Percentiles rank a stretch among this genome's conserved stretches.
These are phyloP conservation scores for Suillus plorans DNA, from an alignment of 768 basidiomycete species.

Conservation along the genomic window DNA sequence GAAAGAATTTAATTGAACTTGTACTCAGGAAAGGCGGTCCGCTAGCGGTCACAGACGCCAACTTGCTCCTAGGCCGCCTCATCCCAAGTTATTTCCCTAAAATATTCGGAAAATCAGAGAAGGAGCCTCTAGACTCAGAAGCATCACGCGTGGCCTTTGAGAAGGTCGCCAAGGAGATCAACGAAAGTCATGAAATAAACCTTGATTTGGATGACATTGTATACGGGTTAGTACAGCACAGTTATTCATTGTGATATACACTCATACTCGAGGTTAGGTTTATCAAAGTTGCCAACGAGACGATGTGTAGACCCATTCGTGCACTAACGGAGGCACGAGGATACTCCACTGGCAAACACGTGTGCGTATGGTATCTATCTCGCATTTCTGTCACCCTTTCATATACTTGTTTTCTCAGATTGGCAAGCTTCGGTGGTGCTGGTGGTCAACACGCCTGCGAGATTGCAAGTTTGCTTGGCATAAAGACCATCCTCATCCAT, in stretches of 20 bases:
- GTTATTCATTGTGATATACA: not conserved
- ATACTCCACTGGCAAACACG: constrained; percentile 76
- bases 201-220: constrained; percentile 81
- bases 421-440: constrained; percentile 87
- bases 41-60: constrained; percentile 90
- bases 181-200: constrained; percentile 56
- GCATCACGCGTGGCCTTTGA: constrained; percentile 72
- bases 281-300: constrained; percentile 95
- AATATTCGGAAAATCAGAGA: constrained; percentile 89
- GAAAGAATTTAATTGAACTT: not conserved
- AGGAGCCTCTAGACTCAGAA: constrained; percentile 77
- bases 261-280: constrained; percentile 50
- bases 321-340: constrained; percentile 89
- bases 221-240: constrained; percentile 60
- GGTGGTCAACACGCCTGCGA: constrained; percentile 94
- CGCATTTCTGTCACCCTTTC: not conserved
- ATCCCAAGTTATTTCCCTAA: constrained; percentile 92
- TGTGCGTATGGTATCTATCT: constrained; percentile 32
- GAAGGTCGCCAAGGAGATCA: constrained; percentile 66
- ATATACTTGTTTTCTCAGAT: constrained; percentile 37
- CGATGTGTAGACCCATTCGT: constrained; percentile 92
- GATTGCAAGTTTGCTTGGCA: constrained; percentile 83
- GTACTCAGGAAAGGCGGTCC: constrained; percentile 80
- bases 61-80: constrained; percentile 84
- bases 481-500: constrained; percentile 85